Conservation (phyloP, 768 basidiomycete genomes). For the Solioccasus polychromus region DNA sequence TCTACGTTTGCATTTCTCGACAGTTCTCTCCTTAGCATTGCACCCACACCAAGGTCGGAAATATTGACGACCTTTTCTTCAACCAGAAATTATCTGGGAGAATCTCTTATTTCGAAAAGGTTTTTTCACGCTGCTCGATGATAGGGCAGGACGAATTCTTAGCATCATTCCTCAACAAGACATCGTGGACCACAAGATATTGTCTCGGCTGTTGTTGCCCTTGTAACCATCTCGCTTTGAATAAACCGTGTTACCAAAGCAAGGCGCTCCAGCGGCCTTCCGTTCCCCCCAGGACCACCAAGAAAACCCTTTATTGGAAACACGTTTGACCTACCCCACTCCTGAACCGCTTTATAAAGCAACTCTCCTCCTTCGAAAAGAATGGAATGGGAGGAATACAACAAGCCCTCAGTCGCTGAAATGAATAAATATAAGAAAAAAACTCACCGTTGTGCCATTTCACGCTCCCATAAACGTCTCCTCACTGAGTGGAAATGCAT, state of each 20-base stretch:
- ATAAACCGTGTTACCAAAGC: not conserved
- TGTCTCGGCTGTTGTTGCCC: not conserved
- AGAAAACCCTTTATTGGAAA: conserved; percentile 4
- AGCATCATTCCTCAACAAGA: no score
- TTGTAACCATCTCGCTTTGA: conserved; percentile 2
- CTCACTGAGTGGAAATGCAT: conserved; percentile 46
- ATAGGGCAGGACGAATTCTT: no score
- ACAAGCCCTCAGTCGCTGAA: not conserved
- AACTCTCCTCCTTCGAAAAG: conserved; percentile 65
- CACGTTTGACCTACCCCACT: conserved; percentile 7
- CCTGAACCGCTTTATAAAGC: conserved; percentile 61
- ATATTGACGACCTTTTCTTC: no score
- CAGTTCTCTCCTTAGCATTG: no score
- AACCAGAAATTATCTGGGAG: no score
- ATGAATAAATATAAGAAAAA: not conserved
- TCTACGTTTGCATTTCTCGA: no score
- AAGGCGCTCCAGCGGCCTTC: conserved; percentile 5
- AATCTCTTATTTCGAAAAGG: no score
- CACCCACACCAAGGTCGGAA: no score
- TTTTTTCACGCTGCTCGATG: no score
- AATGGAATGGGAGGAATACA: conserved; percentile 58
- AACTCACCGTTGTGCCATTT: conserved; percentile 30
- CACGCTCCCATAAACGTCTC: conserved; percentile 55
- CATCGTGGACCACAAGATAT: no score
- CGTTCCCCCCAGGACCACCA: conserved; percentile 5